Evolutionary conservation across 116 monocot genomes (phyloP).

Genomic region (Posidonia oceanica): DNA sequence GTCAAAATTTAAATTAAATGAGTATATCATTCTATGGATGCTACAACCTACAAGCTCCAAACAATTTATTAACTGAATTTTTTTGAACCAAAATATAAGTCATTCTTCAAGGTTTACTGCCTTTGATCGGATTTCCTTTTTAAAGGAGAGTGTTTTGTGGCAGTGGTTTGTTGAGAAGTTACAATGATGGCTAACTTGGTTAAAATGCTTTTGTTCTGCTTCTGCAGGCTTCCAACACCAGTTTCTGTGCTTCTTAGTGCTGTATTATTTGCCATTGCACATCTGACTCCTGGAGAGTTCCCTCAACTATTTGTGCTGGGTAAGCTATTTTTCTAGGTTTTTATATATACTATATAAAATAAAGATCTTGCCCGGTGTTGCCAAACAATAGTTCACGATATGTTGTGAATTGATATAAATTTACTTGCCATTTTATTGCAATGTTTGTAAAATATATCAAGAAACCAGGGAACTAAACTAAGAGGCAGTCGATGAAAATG

Average conservation of each 20-base stretch:
- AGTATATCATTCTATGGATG: too few relatives aligned
- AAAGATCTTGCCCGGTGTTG: neutral
- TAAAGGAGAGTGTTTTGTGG: neutral
- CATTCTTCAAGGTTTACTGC: too few relatives aligned
- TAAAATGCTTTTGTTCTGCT: neutral
- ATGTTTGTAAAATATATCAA: too few relatives aligned
- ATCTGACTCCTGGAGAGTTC: slow-evolving; percentile 93
- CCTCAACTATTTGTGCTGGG: slow-evolving; percentile 84
- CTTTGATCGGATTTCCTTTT: neutral
- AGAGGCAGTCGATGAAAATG: too few relatives aligned
- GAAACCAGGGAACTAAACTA: too few relatives aligned
- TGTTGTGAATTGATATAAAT: neutral
- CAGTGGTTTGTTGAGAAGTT: neutral
- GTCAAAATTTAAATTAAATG: neutral
- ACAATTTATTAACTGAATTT: too few relatives aligned
- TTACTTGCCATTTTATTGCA: neutral
- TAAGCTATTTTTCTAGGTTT: slow-evolving; percentile 10
- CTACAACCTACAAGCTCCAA: too few relatives aligned
- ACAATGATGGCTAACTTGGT: neutral
- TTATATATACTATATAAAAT: neutral
- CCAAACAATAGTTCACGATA: neutral
- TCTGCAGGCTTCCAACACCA: slow-evolving; percentile 75
- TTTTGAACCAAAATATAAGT: too few relatives aligned
- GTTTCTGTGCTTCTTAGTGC: slow-evolving; percentile 66
- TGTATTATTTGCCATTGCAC: slow-evolving; percentile 74